phyloP scores from a whole-genome alignment of 2,329 filamentous ascomycete species.

The Curvularia spicifera region DNA sequence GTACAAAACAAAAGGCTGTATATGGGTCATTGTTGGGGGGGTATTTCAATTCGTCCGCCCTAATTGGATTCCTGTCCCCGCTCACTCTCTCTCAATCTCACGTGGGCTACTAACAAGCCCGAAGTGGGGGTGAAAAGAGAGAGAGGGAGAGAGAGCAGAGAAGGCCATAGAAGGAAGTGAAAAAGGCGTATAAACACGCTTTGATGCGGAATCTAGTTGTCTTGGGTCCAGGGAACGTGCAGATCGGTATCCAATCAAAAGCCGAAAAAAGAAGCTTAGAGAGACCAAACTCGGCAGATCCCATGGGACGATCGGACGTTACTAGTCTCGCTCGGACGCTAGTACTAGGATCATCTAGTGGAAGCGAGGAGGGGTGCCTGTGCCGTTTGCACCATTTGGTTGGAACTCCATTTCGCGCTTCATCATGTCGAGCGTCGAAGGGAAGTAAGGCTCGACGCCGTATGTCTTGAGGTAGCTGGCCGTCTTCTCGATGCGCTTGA shows the following conservation, averaged over 20 bases:
- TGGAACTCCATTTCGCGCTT: constrained; percentile 49
- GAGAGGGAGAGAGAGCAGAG: not conserved
- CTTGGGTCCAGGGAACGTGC: not conserved
- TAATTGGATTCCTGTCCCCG: not conserved
- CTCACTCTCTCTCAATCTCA: not conserved
- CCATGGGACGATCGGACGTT: not conserved
- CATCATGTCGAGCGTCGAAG: constrained; percentile 59
- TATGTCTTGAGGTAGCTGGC: constrained; percentile 59
- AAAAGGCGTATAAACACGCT: not conserved
- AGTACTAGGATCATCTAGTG: constrained; percentile 29
- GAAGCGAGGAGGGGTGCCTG: constrained; percentile 46
- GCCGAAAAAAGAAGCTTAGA: not conserved
- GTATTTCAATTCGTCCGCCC: not conserved
- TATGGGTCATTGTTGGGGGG: not conserved
- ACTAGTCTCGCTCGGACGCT: constrained; percentile 17
- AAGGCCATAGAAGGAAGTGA: not conserved
- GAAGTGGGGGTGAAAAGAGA: not conserved
- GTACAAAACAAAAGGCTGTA: constrained; percentile 5
- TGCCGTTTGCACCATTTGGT: constrained; percentile 32
- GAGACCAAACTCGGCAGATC: not conserved
- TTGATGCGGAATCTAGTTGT: not conserved
- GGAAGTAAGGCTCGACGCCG: constrained; percentile 62
- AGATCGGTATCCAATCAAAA: not conserved
- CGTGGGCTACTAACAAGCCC: not conserved
- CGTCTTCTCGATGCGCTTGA: constrained; percentile 64